Evolutionary conservation across 768 basidiomycete genomes (phyloP), one percentile per base, ranked within the genome.

Genomic region (Tricholoma sp.): DNA sequence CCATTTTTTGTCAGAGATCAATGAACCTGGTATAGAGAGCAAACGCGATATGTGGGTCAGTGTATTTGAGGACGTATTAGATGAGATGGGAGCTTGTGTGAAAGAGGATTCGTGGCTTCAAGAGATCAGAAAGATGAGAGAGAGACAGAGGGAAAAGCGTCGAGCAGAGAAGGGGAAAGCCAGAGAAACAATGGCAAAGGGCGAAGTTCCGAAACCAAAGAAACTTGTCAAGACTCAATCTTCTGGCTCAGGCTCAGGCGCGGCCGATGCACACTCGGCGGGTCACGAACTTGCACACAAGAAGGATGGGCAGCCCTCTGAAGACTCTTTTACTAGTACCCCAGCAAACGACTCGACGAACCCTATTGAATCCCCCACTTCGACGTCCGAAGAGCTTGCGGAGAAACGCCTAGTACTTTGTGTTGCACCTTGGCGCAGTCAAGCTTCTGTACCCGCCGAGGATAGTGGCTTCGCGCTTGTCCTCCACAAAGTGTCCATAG

Each of bases 351-450:
- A 15, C 24, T 47, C 11, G 11, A 28, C 20, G 13, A 15, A 15
- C 2, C 67, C 67, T 0, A 56, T 13, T 10, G 11, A 37, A 5
- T 13, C 63, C 10, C 67, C 66, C 4, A 68, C 76, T 15, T 61
- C 66, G 11, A 58, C 4, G 4, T 24, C 61, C 29, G 58, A 65
- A 20, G 50, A 57, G 15, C 63, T 28, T 10, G 33, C 58, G 4
- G 57, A 71, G 20, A 76, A 72, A 33, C 83, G 84, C 61, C 65
- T 87, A 1, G 64, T 86, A 6, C 68, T 88, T 3, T 83, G 80
- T 50, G 71, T 82, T 2, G 69, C 76, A 3, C 76, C 80, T 0
- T 69, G 70, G 31, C 71, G 71, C 10, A 68, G 66, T 57, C 64
- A 62, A 44, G 34, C 63, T 47, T 51, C 69, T 24, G 24, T 4